Base-by-base conservation (phyloP, 495 filamentous ascomycete species). In the Aspergillus avenaceus region DNA sequence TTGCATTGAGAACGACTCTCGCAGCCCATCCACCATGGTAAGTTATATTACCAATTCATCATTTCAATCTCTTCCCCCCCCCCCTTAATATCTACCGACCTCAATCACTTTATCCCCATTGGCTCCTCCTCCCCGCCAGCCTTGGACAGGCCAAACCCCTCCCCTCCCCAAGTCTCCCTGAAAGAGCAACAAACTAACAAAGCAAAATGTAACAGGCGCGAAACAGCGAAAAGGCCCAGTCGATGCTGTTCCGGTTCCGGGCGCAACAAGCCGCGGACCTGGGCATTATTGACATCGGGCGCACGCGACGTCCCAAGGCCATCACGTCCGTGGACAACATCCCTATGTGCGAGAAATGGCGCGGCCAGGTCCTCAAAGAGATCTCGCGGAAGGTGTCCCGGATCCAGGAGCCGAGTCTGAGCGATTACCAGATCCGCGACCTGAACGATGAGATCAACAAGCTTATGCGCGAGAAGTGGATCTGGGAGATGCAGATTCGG, bases 361-460 rank as follows among this genome's bases (percentile, higher is more conserved):
- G 93, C 52, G 92, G 91, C 40, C 95, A 97, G 61, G 91, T 96
- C 26, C 86, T 98, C 38, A 96, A 96, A 64, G 93, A 98, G 63
- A 88, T 98, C 64, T 93, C 88, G 48, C 90, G 93, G 66, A 97
- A 97, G 69, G 88, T 97, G 18, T 85, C 89, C 40, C 87, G 89
- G 59, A 97, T 98, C 74, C 93, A 97, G 66, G 95, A 97, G 56
- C 69, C 76, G 6, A 84, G 84, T 24, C 78, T 97, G 12, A 88
- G 83, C 70, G 93, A 98, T 75, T 97, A 84, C 74, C 93, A 97
- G 74, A 91, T 98, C 70, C 85, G 93, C 50, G 93, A 98, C 67
- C 77, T 98, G 56, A 98, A 98, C 70, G 93, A 98, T 69, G 95
- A 98, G 72, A 95, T 98, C 77, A 98, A 98, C 74, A 95, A 95